Evolutionary conservation across 2,329 filamentous ascomycete species (phyloP), one percentile per base, ranked within the genome.

Genomic region (Chalaropsis thielavioides): DNA sequence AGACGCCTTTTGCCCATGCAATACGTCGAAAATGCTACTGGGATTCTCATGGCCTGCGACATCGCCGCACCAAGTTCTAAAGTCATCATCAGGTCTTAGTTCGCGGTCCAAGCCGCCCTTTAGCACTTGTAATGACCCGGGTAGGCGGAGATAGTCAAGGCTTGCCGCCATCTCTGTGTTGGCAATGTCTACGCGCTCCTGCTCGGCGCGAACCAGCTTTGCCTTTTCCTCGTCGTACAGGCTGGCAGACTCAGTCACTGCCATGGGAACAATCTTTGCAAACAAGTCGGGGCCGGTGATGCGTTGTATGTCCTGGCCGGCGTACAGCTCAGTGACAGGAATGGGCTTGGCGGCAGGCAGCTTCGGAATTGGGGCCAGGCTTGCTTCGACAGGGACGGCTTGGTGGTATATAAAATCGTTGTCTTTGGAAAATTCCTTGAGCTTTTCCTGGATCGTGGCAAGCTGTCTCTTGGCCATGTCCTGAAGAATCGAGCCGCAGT

Each of bases 341-440:
- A 99, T 97, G 2, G 94, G 91, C 74, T 99, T 99, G 7, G 94
- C 92, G 1, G 94, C 95, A 3, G 92, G 91, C 17, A 97, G 80
- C 74, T 97, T 99, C 2, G 91, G 83, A 61, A 99, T 91, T 0
- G 87, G 82, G 0, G 89, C 78, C 13, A 99, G 77, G 35, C 87
- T 87, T 3, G 91, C 89, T 74, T 96, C 91, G 10, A 87, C 86
- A 0, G 94, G 92, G 1, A 99, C 87, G 1, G 85, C 86, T 70
- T 97, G 90, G 73, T 99, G 94, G 72, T 99, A 99, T 73, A 99
- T 96, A 74, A 94, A 97, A 73, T 99, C 94, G 70, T 99, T 99
- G 74, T 99, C 94, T 71, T 95, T 96, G 69, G 82, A 80, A 61
- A 92, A 81, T 67, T 89, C 86, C 19, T 79, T 79, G 24, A 96